Percentiles rank a stretch among this genome's conserved stretches.
phyloP scores from a whole-genome alignment of 2,329 filamentous ascomycete genomes.

The Lojkania enalia region DNA sequence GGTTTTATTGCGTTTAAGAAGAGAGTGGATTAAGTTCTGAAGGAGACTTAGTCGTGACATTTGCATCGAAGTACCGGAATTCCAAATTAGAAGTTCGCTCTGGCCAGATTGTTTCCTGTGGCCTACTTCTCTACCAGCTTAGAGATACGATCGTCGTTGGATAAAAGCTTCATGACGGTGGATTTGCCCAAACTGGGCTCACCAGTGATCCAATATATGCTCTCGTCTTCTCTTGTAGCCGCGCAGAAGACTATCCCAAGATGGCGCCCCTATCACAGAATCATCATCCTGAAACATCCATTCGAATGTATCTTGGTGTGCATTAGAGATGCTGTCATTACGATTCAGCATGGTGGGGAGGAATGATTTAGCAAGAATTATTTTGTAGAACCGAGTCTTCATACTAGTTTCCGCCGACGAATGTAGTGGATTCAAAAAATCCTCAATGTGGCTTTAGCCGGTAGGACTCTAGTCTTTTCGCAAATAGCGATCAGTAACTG shows the following conservation, averaged over 20 bases:
- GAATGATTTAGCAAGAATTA: slow-evolving; percentile 24
- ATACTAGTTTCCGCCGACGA: slow-evolving; percentile 21
- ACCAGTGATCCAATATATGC: slow-evolving; percentile 28
- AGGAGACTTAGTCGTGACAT: neutral
- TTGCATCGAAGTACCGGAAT: neutral
- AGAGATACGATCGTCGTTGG: neutral
- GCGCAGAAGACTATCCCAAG: neutral
- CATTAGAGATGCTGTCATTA: neutral
- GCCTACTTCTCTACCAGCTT: neutral
- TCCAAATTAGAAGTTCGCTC: slow-evolving; percentile 27
- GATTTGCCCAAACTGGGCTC: neutral
- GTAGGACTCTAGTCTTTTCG: slow-evolving; percentile 30
- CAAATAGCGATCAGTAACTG: slow-evolving; percentile 21
- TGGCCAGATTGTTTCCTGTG: slow-evolving; percentile 26
- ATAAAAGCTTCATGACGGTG: neutral
- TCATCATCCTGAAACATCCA: neutral
- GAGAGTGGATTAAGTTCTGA: neutral
- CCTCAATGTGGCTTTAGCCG: slow-evolving; percentile 34
- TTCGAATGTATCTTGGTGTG: neutral
- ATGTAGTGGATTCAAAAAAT: slow-evolving; percentile 32
- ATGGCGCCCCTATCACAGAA: neutral
- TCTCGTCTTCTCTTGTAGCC: neutral
- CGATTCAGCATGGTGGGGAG: neutral
- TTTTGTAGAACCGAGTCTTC: slow-evolving; percentile 27
- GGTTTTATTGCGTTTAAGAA: neutral